Evolutionary conservation across 495 filamentous ascomycete species (phyloP).

Genomic region (Hypomontagnella submonticulosa): DNA sequence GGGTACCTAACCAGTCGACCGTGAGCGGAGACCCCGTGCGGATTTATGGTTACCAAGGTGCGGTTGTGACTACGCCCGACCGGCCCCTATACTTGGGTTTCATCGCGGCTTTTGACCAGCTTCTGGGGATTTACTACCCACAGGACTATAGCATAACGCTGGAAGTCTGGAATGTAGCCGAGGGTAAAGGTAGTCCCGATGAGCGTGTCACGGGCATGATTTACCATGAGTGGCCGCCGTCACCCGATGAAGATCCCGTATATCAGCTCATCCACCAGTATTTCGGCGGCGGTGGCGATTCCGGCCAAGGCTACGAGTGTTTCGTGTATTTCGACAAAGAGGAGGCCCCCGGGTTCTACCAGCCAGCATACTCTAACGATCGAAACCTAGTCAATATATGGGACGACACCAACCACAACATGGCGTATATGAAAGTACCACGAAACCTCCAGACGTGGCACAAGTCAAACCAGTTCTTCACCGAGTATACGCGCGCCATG

Average conservation of each 20-base stretch:
- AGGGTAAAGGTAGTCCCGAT: neutral
- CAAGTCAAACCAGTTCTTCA: slow-evolving; percentile 33
- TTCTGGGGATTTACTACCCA: slow-evolving; percentile 11
- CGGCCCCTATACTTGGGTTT: neutral
- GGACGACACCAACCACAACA: slow-evolving; percentile 5
- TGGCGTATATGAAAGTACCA: slow-evolving; percentile 44
- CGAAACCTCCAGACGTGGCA: neutral
- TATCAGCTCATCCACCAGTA: slow-evolving; percentile 13
- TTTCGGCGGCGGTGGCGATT: neutral
- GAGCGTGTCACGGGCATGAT: slow-evolving; percentile 18
- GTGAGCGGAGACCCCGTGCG: neutral
- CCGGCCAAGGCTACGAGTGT: neutral
- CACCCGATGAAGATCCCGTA: slow-evolving; percentile 4
- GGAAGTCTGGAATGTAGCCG: slow-evolving; percentile 33
- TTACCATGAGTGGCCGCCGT: neutral
- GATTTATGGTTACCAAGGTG: slow-evolving; percentile 32
- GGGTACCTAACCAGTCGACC: neutral
- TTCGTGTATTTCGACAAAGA: slow-evolving; percentile 39
- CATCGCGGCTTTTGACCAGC: slow-evolving; percentile 18
- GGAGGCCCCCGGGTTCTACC: slow-evolving; percentile 8
- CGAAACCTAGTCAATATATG: slow-evolving; percentile 29
- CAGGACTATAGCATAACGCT: slow-evolving; percentile 32
- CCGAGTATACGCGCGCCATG: slow-evolving; percentile 37
- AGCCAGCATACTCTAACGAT: slow-evolving; percentile 23
- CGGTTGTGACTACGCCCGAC: neutral